These are phyloP conservation scores for Vitis hybrid DNA, from an alignment of 177 flowering plant genomes.

Conservation along the genomic window DNA sequence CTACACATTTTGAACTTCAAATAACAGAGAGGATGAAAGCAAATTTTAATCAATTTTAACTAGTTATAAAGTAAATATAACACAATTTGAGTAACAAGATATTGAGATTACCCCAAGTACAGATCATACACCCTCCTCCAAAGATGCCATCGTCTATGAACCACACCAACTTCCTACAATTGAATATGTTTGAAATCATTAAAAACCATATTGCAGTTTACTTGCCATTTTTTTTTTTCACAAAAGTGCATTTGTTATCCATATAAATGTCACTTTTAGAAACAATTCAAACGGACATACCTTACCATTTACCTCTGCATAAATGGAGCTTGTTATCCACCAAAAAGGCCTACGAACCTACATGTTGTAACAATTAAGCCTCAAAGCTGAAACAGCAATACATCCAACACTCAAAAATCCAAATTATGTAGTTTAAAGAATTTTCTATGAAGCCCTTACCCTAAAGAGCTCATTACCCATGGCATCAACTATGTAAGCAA, in stretches of 20 bases:
- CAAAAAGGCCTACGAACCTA: slow-evolving; percentile 97
- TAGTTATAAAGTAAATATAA: neutral
- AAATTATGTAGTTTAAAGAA: neutral
- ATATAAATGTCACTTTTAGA: neutral
- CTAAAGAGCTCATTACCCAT: slow-evolving; percentile 78
- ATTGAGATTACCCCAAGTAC: slow-evolving; percentile 76
- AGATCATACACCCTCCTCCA: slow-evolving; percentile 97
- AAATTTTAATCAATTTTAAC: neutral
- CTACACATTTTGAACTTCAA: neutral
- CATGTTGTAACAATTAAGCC: slow-evolving; percentile 15
- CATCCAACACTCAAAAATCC: neutral
- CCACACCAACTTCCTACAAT: slow-evolving; percentile 90
- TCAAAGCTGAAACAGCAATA: slow-evolving; percentile 10
- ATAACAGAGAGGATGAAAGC: neutral
- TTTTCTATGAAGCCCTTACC: slow-evolving; percentile 40
- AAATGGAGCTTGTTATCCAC: slow-evolving; percentile 96
- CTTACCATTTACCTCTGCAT: slow-evolving; percentile 88
- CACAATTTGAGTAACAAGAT: neutral
- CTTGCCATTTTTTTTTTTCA: neutral
- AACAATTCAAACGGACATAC: slow-evolving; percentile 37
- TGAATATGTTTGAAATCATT: neutral
- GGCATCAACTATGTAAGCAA: slow-evolving; percentile 75
- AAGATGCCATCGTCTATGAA: slow-evolving; percentile 97
- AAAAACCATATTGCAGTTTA: neutral
- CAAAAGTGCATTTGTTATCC: neutral